These are phyloP conservation scores for Pyrenophora seminiperda DNA, from an alignment of 2,329 filamentous ascomycete species.

Conservation along the genomic window DNA sequence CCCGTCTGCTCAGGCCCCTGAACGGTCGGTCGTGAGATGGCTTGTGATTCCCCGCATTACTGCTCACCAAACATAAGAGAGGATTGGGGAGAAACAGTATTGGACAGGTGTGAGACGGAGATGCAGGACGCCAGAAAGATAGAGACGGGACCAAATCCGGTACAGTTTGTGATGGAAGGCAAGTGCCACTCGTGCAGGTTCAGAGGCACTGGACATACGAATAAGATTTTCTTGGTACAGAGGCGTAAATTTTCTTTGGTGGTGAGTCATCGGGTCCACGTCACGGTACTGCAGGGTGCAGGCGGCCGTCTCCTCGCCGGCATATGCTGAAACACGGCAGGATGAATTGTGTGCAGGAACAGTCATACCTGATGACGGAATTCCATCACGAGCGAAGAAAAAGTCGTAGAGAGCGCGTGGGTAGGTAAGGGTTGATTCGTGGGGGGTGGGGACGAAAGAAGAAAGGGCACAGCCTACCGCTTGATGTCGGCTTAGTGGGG, in stretches of 20 bases:
- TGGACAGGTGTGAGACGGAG: slow-evolving; percentile 28
- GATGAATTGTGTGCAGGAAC: slow-evolving; percentile 26
- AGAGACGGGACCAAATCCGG: slow-evolving; percentile 2
- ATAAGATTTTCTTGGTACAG: slow-evolving; percentile 7
- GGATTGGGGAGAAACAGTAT: slow-evolving; percentile 22
- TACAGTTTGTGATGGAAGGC: slow-evolving; percentile 15
- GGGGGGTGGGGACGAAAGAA: slow-evolving; percentile 1
- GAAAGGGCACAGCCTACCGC: slow-evolving; percentile 6
- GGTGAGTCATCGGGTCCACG: slow-evolving; percentile 45
- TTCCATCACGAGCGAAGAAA: slow-evolving; percentile 3
- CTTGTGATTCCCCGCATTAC: slow-evolving; percentile 28
- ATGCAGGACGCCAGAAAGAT: slow-evolving; percentile 18
- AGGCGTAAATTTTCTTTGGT: slow-evolving; percentile 17
- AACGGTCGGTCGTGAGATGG: slow-evolving; percentile 13
- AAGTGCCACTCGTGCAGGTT: slow-evolving; percentile 17
- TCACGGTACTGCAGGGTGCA: slow-evolving; percentile 37
- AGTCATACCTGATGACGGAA: slow-evolving; percentile 28
- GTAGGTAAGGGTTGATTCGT: slow-evolving; percentile 3
- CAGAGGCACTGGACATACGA: background rate
- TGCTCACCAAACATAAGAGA: slow-evolving; percentile 13
- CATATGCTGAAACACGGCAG: slow-evolving; percentile 39
- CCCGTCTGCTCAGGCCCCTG: slow-evolving; percentile 10
- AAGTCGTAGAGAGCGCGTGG: slow-evolving; percentile 5
- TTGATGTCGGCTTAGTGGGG: slow-evolving; percentile 30
- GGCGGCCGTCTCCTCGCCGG: slow-evolving; percentile 24